Evolutionary conservation across 1,139 yeast genomes (phyloP), one percentile per base, ranked within the genome.

Genomic region (Groenewaldozyma auringiensis): DNA sequence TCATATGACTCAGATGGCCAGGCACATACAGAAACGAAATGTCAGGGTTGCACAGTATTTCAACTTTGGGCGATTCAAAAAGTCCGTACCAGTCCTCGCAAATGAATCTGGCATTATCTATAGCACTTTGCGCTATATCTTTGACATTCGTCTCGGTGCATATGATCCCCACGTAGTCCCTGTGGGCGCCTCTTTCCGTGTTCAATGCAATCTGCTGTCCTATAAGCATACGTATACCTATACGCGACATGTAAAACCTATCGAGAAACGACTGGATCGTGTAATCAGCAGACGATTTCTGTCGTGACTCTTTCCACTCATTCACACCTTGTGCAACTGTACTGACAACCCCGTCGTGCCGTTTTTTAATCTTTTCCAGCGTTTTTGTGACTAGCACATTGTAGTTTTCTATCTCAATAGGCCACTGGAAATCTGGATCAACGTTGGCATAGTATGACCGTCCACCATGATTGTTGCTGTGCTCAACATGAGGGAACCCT

Each of bases 281-380:
- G 55, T 74, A 75, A 54, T 71, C 76, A 3, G 55, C 61, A 4
- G 51, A 55, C 35, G 51, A 44, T 21, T 48, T 45, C 2, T 55
- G 59, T 25, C 57, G 51, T 20, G 61, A 50, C 35, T 57, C 55
- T 60, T 87, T 87, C 95, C 95, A 88, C 65, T 85, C 94, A 58
- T 83, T 81, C 8, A 87, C 94, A 17, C 96, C 96, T 57, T 85
- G 89, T 1, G 96, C 96, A 64, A 88, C 83, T 0, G 95, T 87
- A 9, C 94, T 84, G 11, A 88, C 96, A 0, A 95, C 89, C 2
- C 95, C 94, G 65, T 88, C 96, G 61, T 88, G 96, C 44, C 96
- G 72, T 56, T 76, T 77, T 60, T 87, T 87, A 63, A 87, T 87
- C 53, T 74, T 77, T 44, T 78, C 75, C 48, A 87, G 69, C 0